Evolutionary conservation across 768 basidiomycete genomes (phyloP).

Genomic region (Suillus subluteus): DNA sequence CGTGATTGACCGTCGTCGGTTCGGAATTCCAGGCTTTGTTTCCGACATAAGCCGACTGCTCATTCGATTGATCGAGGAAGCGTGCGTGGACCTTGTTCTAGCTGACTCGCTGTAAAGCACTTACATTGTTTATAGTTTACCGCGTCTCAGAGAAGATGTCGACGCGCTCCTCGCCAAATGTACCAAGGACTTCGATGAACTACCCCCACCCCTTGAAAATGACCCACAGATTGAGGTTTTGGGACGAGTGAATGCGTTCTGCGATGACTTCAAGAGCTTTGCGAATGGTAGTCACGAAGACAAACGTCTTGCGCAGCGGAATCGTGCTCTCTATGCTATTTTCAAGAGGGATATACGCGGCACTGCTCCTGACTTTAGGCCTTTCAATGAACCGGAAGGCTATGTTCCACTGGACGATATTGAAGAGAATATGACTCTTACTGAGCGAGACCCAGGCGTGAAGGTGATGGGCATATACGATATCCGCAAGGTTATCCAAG

Average conservation of each 20-base stretch:
- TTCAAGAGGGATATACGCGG: conserved; percentile 38
- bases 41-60: conserved; percentile 40
- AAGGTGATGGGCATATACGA: conserved; percentile 29
- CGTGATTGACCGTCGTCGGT: conserved; percentile 28
- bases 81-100: conserved; percentile 21
- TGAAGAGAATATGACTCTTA: conserved; percentile 14
- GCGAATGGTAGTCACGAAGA: conserved; percentile 30
- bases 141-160: conserved; percentile 34
- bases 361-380: conserved; percentile 41
- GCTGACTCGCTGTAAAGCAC: background rate
- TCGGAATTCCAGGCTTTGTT: conserved; percentile 42
- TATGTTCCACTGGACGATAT: conserved; percentile 19
- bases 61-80: conserved; percentile 36
- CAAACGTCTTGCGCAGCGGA: conserved; percentile 35
- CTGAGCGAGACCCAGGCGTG: conserved; percentile 21
- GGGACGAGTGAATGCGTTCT: conserved; percentile 38
- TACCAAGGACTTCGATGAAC: conserved; percentile 23
- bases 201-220: conserved; percentile 35
- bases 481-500: conserved; percentile 36
- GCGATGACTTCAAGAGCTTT: conserved; percentile 30
- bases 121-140: conserved; percentile 26
- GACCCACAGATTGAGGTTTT: conserved; percentile 44
- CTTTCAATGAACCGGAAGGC: conserved; percentile 15
- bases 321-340: conserved; percentile 28
- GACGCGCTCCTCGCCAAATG: conserved; percentile 28